Evolutionary conservation across 2,329 filamentous ascomycete species (phyloP).

Genomic region (Aaosphaeria pasadenensis): DNA sequence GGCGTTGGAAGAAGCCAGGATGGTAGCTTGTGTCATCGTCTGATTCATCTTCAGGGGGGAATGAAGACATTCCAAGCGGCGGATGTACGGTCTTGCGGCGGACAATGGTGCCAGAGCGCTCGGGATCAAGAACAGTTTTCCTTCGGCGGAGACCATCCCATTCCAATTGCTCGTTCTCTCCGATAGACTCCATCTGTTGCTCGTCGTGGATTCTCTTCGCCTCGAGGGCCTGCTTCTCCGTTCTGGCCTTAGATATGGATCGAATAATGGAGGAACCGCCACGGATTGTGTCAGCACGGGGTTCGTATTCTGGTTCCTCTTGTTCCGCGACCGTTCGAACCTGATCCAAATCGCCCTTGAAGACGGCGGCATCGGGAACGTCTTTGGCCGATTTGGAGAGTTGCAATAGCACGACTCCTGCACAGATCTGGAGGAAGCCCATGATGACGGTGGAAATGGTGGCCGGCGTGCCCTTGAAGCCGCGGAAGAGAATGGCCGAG

Average conservation of each 20-base stretch:
- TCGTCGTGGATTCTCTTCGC: constrained; percentile 76
- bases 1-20: constrained; percentile 46
- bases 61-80: constrained; percentile 82
- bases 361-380: constrained; percentile 88
- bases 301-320: constrained; percentile 93
- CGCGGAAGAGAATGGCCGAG: constrained; percentile 85
- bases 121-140: constrained; percentile 52
- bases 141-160: constrained; percentile 88
- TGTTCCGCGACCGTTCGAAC: constrained; percentile 93
- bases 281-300: constrained; percentile 93
- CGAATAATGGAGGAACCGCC: constrained; percentile 85
- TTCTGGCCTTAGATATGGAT: constrained; percentile 70
- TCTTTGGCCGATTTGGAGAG: constrained; percentile 98
- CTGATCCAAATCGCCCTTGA: constrained; percentile 90
- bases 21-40: constrained; percentile 40
- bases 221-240: constrained; percentile 78
- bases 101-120: constrained; percentile 38
- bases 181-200: constrained; percentile 68
- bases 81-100: constrained; percentile 60
- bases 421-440: constrained; percentile 91
- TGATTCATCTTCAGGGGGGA: constrained; percentile 65
- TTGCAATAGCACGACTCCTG: constrained; percentile 87
- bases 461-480: constrained; percentile 81
- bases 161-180: constrained; percentile 77
- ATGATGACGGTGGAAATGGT: constrained; percentile 87